phyloP scores from a whole-genome alignment of 2,329 filamentous ascomycete genomes.

The Fusarium pseudonygamai region DNA sequence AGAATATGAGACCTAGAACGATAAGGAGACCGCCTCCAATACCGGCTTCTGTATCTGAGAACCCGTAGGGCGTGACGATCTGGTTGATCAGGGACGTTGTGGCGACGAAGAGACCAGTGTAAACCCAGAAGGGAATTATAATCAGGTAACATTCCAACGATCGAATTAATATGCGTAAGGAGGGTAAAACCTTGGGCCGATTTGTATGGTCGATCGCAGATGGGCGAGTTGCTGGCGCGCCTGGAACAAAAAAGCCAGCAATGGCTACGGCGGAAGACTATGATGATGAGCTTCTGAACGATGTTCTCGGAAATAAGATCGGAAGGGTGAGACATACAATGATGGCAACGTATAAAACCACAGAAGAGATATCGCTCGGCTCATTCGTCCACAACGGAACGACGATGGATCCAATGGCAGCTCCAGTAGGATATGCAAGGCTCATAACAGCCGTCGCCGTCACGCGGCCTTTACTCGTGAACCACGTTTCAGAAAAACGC shows the following conservation, averaged over 20 bases:
- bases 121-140: background rate
- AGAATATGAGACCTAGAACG: background rate
- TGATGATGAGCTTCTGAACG: background rate
- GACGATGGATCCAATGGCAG: background rate
- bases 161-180: background rate
- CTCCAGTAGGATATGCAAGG: background rate
- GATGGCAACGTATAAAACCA: rapidly evolving
- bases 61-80: background rate
- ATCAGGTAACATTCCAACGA: background rate
- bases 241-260: rapidly evolving
- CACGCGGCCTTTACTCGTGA: background rate
- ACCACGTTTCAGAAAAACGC: background rate
- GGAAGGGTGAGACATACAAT: background rate
- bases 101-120: background rate
- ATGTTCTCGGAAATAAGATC: rapidly evolving
- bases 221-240: background rate
- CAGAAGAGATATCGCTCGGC: background rate
- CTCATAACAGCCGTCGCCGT: background rate
- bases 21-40: background rate
- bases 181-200: background rate
- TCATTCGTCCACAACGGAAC: background rate
- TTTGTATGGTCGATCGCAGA: background rate
- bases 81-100: background rate
- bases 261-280: background rate
- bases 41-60: background rate